Conservation (phyloP, 2,329 filamentous ascomycete species). For the Simplicillium aogashimaense region DNA sequence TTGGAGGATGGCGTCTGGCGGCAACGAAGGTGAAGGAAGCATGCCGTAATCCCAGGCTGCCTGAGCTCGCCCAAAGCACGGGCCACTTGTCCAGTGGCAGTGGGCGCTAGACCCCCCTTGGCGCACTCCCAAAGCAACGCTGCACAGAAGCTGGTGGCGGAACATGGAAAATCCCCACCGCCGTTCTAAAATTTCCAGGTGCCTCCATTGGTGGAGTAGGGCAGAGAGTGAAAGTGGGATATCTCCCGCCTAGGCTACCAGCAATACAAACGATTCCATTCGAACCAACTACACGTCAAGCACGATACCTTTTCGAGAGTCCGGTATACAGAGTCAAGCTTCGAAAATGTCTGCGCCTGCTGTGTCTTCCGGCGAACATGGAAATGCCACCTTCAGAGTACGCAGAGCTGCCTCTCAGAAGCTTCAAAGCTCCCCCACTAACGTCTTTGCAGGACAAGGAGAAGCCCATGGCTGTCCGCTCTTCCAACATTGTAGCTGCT, state of each 20-base stretch:
- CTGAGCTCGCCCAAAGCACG: constrained; percentile 25
- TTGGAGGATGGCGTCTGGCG: constrained; percentile 11
- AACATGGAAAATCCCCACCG: constrained; percentile 26
- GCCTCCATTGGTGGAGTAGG: constrained; percentile 23
- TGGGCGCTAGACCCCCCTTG: constrained; percentile 13
- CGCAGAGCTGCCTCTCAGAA: constrained; percentile 18
- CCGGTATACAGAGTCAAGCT: constrained; percentile 23
- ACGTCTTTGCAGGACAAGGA: constrained; percentile 62
- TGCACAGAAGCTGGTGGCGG: constrained; percentile 17
- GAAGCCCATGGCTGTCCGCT: constrained; percentile 95
- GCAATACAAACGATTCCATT: constrained; percentile 10
- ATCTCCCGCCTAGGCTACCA: constrained; percentile 19
- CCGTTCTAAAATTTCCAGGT: constrained; percentile 30
- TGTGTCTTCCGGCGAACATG: constrained; percentile 22
- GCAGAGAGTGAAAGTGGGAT: constrained; percentile 28
- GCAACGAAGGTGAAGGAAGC: constrained; percentile 22
- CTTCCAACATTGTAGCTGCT: constrained; percentile 93
- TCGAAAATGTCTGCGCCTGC: constrained; percentile 32
- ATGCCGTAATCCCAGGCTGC: constrained; percentile 31
- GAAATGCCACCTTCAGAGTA: constrained; percentile 50
- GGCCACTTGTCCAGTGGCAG: constrained; percentile 13
- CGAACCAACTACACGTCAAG: constrained; percentile 10
- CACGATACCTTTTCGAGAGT: constrained; percentile 2
- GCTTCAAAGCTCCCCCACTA: constrained; percentile 27
- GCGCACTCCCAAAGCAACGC: constrained; percentile 9